A percentile compares a stretch with the other conserved stretches of the same genome.
Conservation (phyloP, 2,329 filamentous ascomycete genomes). For the Aspergillus sergii region DNA sequence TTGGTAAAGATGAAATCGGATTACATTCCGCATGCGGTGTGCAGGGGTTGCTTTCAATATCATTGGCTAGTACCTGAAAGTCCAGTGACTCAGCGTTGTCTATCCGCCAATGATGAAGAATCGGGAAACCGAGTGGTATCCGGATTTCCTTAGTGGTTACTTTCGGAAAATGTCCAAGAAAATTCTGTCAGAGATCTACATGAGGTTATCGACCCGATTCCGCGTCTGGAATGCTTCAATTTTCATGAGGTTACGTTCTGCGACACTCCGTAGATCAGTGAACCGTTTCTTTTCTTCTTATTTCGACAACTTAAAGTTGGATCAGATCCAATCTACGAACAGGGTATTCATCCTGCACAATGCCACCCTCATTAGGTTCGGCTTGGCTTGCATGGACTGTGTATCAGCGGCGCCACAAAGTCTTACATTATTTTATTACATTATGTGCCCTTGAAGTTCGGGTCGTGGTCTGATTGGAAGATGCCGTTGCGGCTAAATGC, state of each 20-base stretch:
- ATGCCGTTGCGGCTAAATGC: not conserved
- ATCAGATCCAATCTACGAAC: not conserved
- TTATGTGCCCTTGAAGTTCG: not conserved
- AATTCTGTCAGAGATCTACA: not conserved
- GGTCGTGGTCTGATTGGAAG: not conserved
- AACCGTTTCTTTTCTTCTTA: not conserved
- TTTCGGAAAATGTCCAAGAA: not conserved
- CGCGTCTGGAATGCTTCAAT: not conserved
- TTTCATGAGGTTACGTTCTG: not conserved
- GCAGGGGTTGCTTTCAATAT: accelerated
- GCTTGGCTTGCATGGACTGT: not conserved
- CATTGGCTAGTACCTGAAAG: not conserved
- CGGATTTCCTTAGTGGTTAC: not conserved
- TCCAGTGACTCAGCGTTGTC: not conserved
- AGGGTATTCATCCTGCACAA: not conserved
- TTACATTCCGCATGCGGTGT: not conserved
- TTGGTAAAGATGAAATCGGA: not conserved
- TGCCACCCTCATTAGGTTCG: not conserved
- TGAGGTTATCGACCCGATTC: not conserved
- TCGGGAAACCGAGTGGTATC: not conserved
- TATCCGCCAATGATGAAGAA: not conserved
- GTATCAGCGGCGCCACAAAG: not conserved
- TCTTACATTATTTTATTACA: not conserved
- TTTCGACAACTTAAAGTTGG: not conserved
- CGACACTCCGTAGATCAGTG: not conserved